phyloP scores from a whole-genome alignment of 139 green algal species.

The Ostreobium quekettii region DNA sequence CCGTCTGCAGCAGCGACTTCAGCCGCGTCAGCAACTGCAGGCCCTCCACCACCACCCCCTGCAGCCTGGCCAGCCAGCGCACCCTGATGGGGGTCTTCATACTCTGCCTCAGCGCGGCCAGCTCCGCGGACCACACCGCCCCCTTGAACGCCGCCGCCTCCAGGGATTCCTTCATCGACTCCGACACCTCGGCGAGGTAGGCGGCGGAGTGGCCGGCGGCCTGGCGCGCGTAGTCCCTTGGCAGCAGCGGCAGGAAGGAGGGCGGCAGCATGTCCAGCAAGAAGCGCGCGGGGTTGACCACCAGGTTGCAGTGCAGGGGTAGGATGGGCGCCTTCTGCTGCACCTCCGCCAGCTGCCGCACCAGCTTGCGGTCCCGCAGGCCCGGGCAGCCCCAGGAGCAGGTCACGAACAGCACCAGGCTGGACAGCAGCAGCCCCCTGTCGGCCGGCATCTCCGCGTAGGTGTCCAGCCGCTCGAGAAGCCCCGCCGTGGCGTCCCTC shows the following conservation, averaged over 20 bases:
- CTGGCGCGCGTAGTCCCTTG: not conserved
- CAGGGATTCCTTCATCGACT: not conserved
- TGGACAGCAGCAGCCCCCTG: not conserved
- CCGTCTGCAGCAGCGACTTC: not conserved
- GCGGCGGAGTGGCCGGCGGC: not conserved
- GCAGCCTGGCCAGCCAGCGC: not conserved
- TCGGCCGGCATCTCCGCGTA: not conserved
- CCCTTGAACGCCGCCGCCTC: conserved; percentile 4
- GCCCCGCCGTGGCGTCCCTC: not conserved
- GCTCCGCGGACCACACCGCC: conserved; percentile 5
- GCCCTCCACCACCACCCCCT: conserved; percentile 7
- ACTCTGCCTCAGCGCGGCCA: conserved; percentile 12
- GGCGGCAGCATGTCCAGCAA: conserved; percentile 12
- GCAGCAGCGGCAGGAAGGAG: conserved; percentile 3
- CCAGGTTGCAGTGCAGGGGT: conserved; percentile 7
- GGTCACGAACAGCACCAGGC: conserved; percentile 12
- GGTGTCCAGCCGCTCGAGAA: not conserved
- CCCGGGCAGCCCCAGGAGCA: conserved; percentile 1
- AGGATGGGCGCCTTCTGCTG: conserved; percentile 12
- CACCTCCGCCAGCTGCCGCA: conserved; percentile 6
- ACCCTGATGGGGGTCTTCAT: too few species aligned
- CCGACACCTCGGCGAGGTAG: conserved; percentile 4
- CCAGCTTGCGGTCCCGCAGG: conserved; percentile 8
- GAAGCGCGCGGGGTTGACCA: conserved; percentile 7
- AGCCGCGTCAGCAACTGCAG: conserved; percentile 13